Conservation (phyloP, 2,329 filamentous ascomycete genomes). For the Gnomoniopsis sp. region DNA sequence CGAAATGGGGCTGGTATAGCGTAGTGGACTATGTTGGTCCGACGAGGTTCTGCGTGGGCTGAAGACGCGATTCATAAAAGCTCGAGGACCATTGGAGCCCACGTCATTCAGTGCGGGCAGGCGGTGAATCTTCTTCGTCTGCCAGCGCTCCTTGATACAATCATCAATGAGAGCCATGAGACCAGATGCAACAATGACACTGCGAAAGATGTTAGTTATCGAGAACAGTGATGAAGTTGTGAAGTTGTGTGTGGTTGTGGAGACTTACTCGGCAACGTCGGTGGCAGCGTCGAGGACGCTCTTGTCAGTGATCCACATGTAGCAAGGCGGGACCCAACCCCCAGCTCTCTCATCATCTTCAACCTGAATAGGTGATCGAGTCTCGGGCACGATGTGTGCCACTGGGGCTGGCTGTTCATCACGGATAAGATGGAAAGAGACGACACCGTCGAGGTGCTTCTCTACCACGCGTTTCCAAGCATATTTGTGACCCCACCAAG, state of each 20-base stretch:
- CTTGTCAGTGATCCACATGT: constrained; percentile 83
- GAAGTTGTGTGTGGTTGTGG: neutral
- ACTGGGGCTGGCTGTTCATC: constrained; percentile 60
- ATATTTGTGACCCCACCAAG: constrained; percentile 89
- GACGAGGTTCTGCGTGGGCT: constrained; percentile 26
- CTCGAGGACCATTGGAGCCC: constrained; percentile 33
- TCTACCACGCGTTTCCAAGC: constrained; percentile 74
- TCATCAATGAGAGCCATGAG: constrained; percentile 87
- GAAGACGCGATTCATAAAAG: constrained; percentile 33
- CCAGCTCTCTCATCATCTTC: constrained; percentile 72
- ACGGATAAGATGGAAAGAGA: constrained; percentile 78
- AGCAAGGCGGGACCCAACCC: constrained; percentile 86
- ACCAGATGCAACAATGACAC: constrained; percentile 86
- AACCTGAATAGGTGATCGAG: constrained; percentile 66
- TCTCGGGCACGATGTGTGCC: constrained; percentile 82
- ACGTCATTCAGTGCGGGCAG: constrained; percentile 34
- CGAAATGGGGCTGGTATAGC: constrained; percentile 20
- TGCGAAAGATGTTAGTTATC: constrained; percentile 38
- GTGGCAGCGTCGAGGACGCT: constrained; percentile 65
- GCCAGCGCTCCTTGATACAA: constrained; percentile 79
- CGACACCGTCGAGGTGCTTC: constrained; percentile 59
- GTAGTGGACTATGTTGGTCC: constrained; percentile 22
- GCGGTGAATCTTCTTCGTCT: constrained; percentile 41
- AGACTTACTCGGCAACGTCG: constrained; percentile 80
- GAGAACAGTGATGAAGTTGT: too few species aligned